Evolutionary conservation across 1,284 basidiomycete genomes (phyloP).

Genomic region (Leccinum subatratum): DNA sequence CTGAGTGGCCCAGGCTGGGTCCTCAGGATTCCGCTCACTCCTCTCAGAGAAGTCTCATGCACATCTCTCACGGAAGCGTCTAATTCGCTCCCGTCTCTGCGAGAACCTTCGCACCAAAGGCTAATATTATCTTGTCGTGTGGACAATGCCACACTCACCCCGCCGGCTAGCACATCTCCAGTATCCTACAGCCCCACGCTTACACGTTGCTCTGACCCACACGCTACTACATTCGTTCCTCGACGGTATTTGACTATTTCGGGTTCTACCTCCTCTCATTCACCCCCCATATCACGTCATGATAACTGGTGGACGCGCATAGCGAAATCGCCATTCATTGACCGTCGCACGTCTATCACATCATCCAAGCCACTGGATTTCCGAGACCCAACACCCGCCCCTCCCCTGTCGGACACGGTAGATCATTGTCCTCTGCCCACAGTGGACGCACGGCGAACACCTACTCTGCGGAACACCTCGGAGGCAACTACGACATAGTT

Average conservation of each 20-base stretch:
- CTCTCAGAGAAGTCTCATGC: constrained; percentile 28
- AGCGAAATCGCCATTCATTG: constrained; percentile 40
- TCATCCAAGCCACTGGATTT: constrained; percentile 55
- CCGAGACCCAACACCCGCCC: constrained; percentile 68
- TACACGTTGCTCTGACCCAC: constrained; percentile 16
- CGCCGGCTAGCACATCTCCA: constrained; percentile 9
- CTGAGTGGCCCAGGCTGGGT: constrained; percentile 26
- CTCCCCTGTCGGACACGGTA: constrained; percentile 41
- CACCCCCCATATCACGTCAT: constrained; percentile 35
- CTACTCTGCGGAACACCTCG: constrained; percentile 60
- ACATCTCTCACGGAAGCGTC: constrained; percentile 23
- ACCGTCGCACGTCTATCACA: constrained; percentile 35
- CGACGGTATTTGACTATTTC: constrained; percentile 38
- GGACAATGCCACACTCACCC: constrained; percentile 14
- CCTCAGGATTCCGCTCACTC: constrained; percentile 23
- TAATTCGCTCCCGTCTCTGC: constrained; percentile 25
- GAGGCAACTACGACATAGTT: constrained; percentile 60
- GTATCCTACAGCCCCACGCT: constrained; percentile 16
- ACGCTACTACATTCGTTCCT: constrained; percentile 5
- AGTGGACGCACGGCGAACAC: constrained; percentile 60
- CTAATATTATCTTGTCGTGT: constrained; percentile 28
- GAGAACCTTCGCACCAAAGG: constrained; percentile 25
- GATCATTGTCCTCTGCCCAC: constrained; percentile 48
- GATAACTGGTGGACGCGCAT: constrained; percentile 48
- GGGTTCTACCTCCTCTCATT: constrained; percentile 31